Base-by-base conservation (phyloP, 352 stramenopile genomes). In the Globisporangium alternatum region DNA sequence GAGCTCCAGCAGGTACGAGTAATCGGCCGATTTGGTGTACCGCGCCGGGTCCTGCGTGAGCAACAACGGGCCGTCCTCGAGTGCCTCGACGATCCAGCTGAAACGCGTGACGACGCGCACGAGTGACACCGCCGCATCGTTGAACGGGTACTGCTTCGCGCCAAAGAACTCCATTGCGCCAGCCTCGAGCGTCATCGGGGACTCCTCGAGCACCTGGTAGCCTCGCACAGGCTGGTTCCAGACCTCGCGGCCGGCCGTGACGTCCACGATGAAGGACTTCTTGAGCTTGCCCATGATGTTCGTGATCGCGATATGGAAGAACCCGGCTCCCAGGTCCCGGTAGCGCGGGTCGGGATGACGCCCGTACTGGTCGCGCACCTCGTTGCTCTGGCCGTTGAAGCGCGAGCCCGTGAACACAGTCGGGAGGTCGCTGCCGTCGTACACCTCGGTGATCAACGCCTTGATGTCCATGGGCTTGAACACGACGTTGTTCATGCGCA, bases 391-490 rank as follows among this genome's bases (percentile, higher is more conserved):
- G 17, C 72, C 73, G 47, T 80, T 82, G 60, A 80, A 88, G 31
- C 78, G 75, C 43, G 72, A 70, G 13, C 78, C 78, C 12, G 74
- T 83, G 70, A 88, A 88, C 43, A 85, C 70, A 2, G 76, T 86
- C 25, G 71, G 63, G 31, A 88, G 77, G 37, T 74, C 71, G 5
- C 75, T 76, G 39, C 76, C 78, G 51, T 88, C 76, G 63, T 88
- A 88, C 2, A 66, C 68, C 25, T 81, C 54, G 22, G 76, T 80
- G 49, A 88, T 64, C 30, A 88, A 37, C 35, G 70, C 77, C 63
- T 86, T 86, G 49, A 86, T 83, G 57, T 88, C 79, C 52, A 83
- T 77, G 17, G 76, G 73, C 61, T 86, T 65, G 55, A 88, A 88
- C 28, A 64, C 72, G 5, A 75, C 71, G 22, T 72, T 78, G 60